Percentiles rank a stretch among this genome's conserved stretches.
Conservation (phyloP, 1,139 yeast species). For the Suhomyces taliae region DNA sequence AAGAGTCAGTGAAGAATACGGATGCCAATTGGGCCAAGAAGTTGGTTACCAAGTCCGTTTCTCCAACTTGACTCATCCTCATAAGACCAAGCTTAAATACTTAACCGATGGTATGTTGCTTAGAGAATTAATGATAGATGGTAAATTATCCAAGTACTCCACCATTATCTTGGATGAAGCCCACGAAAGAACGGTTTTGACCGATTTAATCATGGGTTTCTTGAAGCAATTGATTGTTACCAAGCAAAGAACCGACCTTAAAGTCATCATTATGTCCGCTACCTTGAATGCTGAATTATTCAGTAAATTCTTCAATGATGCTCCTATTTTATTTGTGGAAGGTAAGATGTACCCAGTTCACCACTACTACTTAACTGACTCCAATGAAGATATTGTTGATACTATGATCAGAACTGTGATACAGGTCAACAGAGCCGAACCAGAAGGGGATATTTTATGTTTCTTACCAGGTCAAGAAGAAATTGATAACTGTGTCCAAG, state of each 20-base stretch:
- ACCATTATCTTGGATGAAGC: conserved; percentile 94
- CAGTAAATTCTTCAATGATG: conserved; percentile 70
- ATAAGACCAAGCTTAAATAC: conserved; percentile 70
- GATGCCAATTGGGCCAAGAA: conserved; percentile 69
- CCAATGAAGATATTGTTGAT: conserved; percentile 80
- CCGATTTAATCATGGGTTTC: conserved; percentile 88
- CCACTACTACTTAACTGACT: conserved; percentile 58
- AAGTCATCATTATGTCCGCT: conserved; percentile 85
- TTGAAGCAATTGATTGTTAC: conserved; percentile 60
- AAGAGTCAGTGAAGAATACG: conserved; percentile 89
- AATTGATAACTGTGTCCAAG: conserved; percentile 78
- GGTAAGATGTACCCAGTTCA: conserved; percentile 90
- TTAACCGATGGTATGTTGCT: conserved; percentile 97
- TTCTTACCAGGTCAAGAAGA: conserved; percentile 97
- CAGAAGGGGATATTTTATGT: conserved; percentile 83
- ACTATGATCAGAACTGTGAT: conserved; percentile 70
- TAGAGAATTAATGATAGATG: conserved; percentile 84
- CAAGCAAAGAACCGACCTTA: conserved; percentile 53
- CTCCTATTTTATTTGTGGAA: conserved; percentile 81
- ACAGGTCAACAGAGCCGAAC: conserved; percentile 78
- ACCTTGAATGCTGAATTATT: conserved; percentile 92
- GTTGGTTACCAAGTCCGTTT: conserved; percentile 97
- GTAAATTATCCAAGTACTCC: conserved; percentile 60
- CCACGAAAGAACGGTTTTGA: conserved; percentile 90
- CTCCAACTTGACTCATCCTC: conserved; percentile 38